A percentile compares a stretch with the other conserved stretches of the same genome.
Conservation (phyloP, 2,329 filamentous ascomycete species). For the Talaromyces sp. region DNA sequence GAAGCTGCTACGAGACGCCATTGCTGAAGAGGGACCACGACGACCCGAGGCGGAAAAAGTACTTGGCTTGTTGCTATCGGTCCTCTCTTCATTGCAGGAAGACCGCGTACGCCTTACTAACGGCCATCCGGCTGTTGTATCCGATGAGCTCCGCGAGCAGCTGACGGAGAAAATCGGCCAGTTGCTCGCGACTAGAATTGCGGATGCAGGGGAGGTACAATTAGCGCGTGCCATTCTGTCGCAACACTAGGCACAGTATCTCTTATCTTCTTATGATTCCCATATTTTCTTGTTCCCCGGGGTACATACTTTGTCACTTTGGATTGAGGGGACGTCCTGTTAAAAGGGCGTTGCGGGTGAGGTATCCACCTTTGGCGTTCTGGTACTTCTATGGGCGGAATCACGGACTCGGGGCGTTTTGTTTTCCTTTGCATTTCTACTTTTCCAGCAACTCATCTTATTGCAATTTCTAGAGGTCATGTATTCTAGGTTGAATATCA, state of each 20-base stretch:
- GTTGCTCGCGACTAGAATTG: constrained; percentile 42
- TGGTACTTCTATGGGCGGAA: background rate
- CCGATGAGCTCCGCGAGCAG: constrained; percentile 38
- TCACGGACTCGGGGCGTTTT: background rate
- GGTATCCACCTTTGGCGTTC: constrained; percentile 11
- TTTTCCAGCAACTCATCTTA: background rate
- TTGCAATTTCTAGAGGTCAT: background rate
- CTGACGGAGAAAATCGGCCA: constrained; percentile 44
- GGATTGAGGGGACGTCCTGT: background rate
- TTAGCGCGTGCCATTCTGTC: constrained; percentile 42
- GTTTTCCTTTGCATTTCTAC: background rate
- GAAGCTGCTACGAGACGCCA: constrained; percentile 56
- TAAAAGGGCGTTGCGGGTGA: background rate
- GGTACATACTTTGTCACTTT: background rate
- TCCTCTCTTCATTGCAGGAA: constrained; percentile 55
- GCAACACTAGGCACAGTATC: constrained; percentile 10
- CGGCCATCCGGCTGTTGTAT: constrained; percentile 38
- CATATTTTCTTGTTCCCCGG: background rate
- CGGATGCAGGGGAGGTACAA: constrained; percentile 41
- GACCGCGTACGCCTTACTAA: constrained; percentile 44
- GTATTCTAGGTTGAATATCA: background rate
- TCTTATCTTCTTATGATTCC: background rate
- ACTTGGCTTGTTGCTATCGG: constrained; percentile 56
- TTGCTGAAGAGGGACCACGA: constrained; percentile 51
- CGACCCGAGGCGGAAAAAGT: constrained; percentile 62